A percentile compares a stretch with the other conserved stretches of the same genome.
phyloP scores from a whole-genome alignment of 2,329 filamentous ascomycete genomes.

The Xylaria sp. region DNA sequence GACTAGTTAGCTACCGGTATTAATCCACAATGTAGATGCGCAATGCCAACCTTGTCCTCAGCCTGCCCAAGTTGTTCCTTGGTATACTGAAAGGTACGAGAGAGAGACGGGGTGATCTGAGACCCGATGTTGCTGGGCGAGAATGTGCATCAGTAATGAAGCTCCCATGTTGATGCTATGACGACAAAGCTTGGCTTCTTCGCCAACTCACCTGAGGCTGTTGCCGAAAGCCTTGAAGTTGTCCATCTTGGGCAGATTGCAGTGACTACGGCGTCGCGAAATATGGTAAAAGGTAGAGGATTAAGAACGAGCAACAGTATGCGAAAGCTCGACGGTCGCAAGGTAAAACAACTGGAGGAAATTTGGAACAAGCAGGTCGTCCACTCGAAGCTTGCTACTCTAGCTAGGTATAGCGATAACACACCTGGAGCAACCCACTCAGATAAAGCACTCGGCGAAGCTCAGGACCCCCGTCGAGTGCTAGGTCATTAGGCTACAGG shows the following conservation, averaged over 20 bases:
- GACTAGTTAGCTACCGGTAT: constrained; percentile 7
- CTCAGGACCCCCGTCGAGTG: constrained; percentile 13
- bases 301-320: constrained; percentile 18
- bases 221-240: constrained; percentile 69
- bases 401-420: background rate
- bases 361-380: background rate
- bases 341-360: constrained; percentile 19
- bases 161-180: constrained; percentile 34
- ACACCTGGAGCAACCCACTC: constrained; percentile 12
- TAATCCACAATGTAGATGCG: background rate
- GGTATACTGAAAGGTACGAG: constrained; percentile 95
- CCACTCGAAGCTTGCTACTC: constrained; percentile 22
- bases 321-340: constrained; percentile 22
- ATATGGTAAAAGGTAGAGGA: background rate
- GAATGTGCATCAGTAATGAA: constrained; percentile 38
- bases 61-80: constrained; percentile 97
- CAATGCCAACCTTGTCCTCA: constrained; percentile 81
- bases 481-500: constrained; percentile 17
- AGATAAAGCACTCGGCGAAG: constrained; percentile 18
- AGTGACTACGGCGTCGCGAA: constrained; percentile 9
- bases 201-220: constrained; percentile 62
- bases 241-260: constrained; percentile 57
- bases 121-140: constrained; percentile 70
- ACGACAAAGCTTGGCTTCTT: constrained; percentile 32
- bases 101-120: constrained; percentile 90